Evolutionary conservation across 768 basidiomycete species (phyloP), one percentile per base, ranked within the genome.

Genomic region (Tylopilus sp.): DNA sequence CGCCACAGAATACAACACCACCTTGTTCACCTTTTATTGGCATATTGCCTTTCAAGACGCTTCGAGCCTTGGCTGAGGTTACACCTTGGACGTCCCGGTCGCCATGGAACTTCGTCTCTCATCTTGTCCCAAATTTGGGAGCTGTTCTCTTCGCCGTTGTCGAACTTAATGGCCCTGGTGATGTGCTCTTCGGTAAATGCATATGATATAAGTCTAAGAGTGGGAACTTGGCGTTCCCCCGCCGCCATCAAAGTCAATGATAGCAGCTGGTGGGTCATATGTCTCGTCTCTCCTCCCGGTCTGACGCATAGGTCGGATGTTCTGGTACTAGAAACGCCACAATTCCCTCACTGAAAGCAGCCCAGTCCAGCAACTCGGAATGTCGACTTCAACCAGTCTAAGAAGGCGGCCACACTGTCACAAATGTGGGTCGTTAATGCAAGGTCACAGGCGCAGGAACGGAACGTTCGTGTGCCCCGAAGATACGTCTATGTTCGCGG

Each of bases 371-470:
- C 38, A 31, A 49, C 48, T 47, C 30, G n/a, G 26, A 38, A 68
- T 68, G 65, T 60, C 65, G 17, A 59, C 64, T 33, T 61, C 64
- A 40, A 53, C 65, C 20, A 67, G 66, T 44, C 36, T 57, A 21
- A 69, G 67, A 49, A 70, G 48, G 51, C 69, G 67, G n/a, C 67
- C 67, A 35, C 69, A 67, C 45, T 69, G 67, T 33, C 69, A 70
- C 59, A 71, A 54, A 47, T 69, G 67, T 36, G 65, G 67, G 33
- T 59, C 53, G 18, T 60, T 58, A 35, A 69, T 69, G 67, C 68
- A 68, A 40, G 67, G 67, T 15, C 67, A 69, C 38, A 67, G 52
- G 45, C 67, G 69, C 35, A 65, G 59, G 52, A 65, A 63, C 36
- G 69, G 69, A 44, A 56, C 44, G 21, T 46, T 69, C 43, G 46